Conservation (phyloP, 352 stramenopile species). For the Phytopythium vexans region DNA sequence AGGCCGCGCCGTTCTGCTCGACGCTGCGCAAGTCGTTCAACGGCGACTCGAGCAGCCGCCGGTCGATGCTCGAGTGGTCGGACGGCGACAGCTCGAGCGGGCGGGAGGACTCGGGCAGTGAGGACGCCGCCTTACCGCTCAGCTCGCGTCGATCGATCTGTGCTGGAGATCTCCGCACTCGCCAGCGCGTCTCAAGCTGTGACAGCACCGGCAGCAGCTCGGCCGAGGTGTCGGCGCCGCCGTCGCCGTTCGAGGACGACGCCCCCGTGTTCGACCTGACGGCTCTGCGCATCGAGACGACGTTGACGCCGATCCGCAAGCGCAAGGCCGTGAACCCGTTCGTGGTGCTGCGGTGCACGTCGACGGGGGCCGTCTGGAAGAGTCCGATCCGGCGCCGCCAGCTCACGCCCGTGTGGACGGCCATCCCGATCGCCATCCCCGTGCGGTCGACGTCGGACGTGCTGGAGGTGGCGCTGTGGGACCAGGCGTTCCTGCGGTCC, state of each 20-base stretch:
- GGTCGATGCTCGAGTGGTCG: constrained; percentile 25
- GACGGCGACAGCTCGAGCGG: constrained; percentile 15
- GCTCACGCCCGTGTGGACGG: constrained; percentile 37
- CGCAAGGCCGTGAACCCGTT: constrained; percentile 62
- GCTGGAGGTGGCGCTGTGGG: constrained; percentile 63
- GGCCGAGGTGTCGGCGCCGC: constrained; percentile 1
- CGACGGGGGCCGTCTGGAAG: constrained; percentile 35
- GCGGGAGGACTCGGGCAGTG: not conserved
- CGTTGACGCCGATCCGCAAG: constrained; percentile 44
- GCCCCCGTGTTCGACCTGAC: constrained; percentile 16
- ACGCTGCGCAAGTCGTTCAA: constrained; percentile 1
- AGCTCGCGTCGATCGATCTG: constrained; percentile 9
- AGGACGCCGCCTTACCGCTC: not conserved
- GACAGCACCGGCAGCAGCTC: constrained; percentile 33
- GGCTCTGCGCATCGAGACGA: constrained; percentile 5
- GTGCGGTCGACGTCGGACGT: constrained; percentile 27
- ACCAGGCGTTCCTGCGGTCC: constrained; percentile 59
- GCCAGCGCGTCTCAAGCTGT: constrained; percentile 5
- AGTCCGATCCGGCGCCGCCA: constrained; percentile 38
- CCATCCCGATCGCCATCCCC: constrained; percentile 37
- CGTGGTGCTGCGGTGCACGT: constrained; percentile 31
- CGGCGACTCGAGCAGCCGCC: constrained; percentile 2
- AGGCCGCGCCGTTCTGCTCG: constrained; percentile 13
- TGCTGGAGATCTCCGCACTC: no score
- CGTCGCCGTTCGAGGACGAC: constrained; percentile 10